Evolutionary conservation across 2,329 filamentous ascomycete genomes (phyloP), one percentile per base, ranked within the genome.

Genomic region (Teratosphaeria pseudoeucalypti): DNA sequence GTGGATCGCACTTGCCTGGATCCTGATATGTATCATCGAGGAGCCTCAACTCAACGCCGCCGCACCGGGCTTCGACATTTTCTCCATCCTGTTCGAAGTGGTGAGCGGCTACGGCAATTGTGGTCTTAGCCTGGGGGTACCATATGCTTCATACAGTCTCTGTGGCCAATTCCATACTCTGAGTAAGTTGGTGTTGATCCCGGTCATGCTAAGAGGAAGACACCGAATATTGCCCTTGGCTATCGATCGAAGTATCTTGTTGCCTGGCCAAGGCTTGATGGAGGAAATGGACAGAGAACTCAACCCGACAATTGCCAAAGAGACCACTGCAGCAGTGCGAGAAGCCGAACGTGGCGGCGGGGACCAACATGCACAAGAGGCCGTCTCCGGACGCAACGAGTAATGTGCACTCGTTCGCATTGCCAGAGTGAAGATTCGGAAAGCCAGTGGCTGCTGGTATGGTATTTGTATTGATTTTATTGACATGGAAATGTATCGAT

Each of bases 101-200:
- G 72, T 75, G 0, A 70, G 65, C 3, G 71, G 66, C 4, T 71
- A 72, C 55, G 68, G 69, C 3, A 67, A 63, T n/a, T 62, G 65
- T 16, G 66, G 66, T 1, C 56, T 68, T 27, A 61, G 54, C 23
- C 54, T 76, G 11, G 78, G 78, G 2, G 58, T 58, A 10, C 60
- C 58, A 12, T 53, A 52, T 16, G 59, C 26, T 6, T 6, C n/a
- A 6, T 57, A 54, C 12, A 59, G 56, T 57, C 57, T 97, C 62
- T 90, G 83, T 43, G 86, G 82, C 0, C 84, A 95, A 65, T 95
- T 96, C 71, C 83, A 80, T 9, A 81, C 85, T 0, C 73, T 94
- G 2, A 81, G 78, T 10, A 85, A 85, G 66, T 75, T 85, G 62
- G 78, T 85, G 57, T 80, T 85, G 63, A 82, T 84, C 60, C 81